phyloP scores from a whole-genome alignment of 306 rosid species.

The Comarum palustre region DNA sequence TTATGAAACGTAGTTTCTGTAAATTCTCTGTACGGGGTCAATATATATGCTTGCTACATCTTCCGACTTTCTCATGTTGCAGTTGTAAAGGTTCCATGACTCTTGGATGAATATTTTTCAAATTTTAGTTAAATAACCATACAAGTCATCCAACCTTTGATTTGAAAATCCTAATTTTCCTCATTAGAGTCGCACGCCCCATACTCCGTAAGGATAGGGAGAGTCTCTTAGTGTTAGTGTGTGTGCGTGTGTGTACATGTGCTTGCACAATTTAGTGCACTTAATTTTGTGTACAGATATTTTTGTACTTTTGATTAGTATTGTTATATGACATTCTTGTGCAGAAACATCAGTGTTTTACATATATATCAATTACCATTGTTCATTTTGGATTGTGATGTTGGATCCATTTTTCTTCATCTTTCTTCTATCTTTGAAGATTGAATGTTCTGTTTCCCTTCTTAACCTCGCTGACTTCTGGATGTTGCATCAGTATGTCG shows the following conservation, averaged over 20 bases:
- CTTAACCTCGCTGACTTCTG: constrained; percentile 30
- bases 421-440: neutral
- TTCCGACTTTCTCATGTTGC: neutral
- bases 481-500: constrained; percentile 58
- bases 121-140: neutral
- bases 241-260: neutral
- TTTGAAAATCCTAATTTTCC: neutral
- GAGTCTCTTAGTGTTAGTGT: neutral
- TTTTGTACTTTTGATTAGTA: neutral
- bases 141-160: neutral
- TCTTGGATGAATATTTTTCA: neutral
- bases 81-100: neutral
- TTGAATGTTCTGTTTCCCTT: neutral
- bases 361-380: neutral
- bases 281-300: neutral
- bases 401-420: neutral
- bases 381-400: neutral
- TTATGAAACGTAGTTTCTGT: neutral
- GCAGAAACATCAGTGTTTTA: neutral
- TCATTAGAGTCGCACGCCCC: neutral
- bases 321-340: neutral
- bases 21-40: neutral
- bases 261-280: neutral
- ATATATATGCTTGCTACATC: neutral
- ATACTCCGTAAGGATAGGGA: neutral